Conservation (phyloP, 1,284 basidiomycete species). For the Sphaerobolus stellatus region DNA sequence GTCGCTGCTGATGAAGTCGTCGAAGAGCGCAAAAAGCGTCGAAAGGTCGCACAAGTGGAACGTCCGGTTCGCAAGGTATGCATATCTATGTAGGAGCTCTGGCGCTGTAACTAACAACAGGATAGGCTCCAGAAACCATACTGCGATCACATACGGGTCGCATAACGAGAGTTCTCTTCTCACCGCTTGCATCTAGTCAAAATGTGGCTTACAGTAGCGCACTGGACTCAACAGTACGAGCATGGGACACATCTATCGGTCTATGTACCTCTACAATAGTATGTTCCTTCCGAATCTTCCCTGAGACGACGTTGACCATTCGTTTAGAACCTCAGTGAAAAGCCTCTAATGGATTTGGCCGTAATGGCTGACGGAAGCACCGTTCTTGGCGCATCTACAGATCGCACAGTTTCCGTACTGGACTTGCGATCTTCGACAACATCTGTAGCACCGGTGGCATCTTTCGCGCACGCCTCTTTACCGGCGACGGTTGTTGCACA, state of each 20-base stretch:
- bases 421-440: slow-evolving; percentile 49
- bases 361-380: slow-evolving; percentile 42
- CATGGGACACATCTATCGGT: slow-evolving; percentile 71
- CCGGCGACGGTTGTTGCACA: slow-evolving; percentile 69
- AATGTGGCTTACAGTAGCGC: slow-evolving; percentile 65
- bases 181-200: slow-evolving; percentile 17
- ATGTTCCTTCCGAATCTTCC: slow-evolving; percentile 26
- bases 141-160: slow-evolving; percentile 74
- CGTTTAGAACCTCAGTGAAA: slow-evolving; percentile 60
- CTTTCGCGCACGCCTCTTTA: slow-evolving; percentile 68
- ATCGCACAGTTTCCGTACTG: slow-evolving; percentile 65
- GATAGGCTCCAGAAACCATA: slow-evolving; percentile 63
- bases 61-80: slow-evolving; percentile 13
- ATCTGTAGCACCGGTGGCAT: slow-evolving; percentile 35
- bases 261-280: slow-evolving; percentile 68
- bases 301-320: slow-evolving; percentile 3
- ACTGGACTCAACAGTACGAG: slow-evolving; percentile 72
- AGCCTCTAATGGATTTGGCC: slow-evolving; percentile 65
- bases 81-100: neutral
- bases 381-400: slow-evolving; percentile 62
- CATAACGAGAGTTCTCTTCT: slow-evolving; percentile 65
- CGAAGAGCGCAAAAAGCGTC: slow-evolving; percentile 56
- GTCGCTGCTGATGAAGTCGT: slow-evolving; percentile 37
- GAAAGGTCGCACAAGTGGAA: slow-evolving; percentile 36
- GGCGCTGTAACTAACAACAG: neutral